Evolutionary conservation across 805 yeast genomes (phyloP), one percentile per base, ranked within the genome.

Genomic region (Pichia kluyveri): DNA sequence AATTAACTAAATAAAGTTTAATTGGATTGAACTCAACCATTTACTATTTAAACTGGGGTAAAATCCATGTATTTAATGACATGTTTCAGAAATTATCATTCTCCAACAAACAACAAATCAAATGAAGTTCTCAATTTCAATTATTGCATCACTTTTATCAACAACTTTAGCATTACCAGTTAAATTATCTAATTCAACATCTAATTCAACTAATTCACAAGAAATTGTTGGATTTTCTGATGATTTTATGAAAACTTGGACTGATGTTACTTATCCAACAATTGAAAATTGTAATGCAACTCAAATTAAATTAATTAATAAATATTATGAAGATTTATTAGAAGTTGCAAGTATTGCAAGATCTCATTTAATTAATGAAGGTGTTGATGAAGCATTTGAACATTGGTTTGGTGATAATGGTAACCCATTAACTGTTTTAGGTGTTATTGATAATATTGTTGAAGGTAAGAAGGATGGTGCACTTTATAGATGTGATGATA

Each of bases 401-500:
- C 67, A 61, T 49, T 69, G 69, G 62, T 69, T 70, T 50, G 73
- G 72, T 42, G 54, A 66, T 46, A 14, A 41, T 8, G 65, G 69
- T 19, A 60, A 63, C 32, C 54, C 65, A 34, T 65, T 61, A 32
- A 64, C 63, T 38, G 72, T 69, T 15, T 49, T 67, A 42, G 73
- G 74, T 31, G 54, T 60, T 48, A 60, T 56, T 41, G 69, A 66
- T n/a, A 56, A 56, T 39, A 43, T 68, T 36, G 58, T 63, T n/a
- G 59, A 60, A 41, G 63, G 65, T 34, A 60, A 65, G 27, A 69
- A 69, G 48, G 58, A 59, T 19, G 65, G 63, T 38, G 56, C 62
- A 19, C 44, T 68, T 14, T 63, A 65, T 54, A 59, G 73, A 42
- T 70, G 73, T 60, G 74, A 69, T 51, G 69, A 69, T 48, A 52